phyloP scores from a whole-genome alignment of 805 yeast species.

The Spathaspora sp. region DNA sequence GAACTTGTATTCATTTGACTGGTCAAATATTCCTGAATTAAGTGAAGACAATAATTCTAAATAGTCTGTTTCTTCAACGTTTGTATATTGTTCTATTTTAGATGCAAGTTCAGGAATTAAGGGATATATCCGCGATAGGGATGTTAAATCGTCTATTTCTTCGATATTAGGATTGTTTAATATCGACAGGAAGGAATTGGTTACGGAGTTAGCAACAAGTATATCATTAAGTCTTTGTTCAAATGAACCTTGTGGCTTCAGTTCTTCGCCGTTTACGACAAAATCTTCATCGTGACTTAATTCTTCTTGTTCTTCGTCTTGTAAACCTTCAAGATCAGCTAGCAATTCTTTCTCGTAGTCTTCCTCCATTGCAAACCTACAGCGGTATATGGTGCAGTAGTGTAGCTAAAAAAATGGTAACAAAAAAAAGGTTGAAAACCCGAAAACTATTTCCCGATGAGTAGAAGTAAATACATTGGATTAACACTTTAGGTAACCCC shows the following conservation, averaged over 20 bases:
- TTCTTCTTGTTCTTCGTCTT: constrained; percentile 13
- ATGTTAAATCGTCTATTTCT: constrained; percentile 15
- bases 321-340: constrained; percentile 36
- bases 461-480: background rate
- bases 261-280: background rate
- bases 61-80: constrained; percentile 24
- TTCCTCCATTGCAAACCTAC: constrained; percentile 5
- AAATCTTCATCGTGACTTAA: constrained; percentile 7
- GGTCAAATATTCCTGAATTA: constrained; percentile 17
- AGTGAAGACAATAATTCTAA: constrained; percentile 27
- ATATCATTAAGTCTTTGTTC: constrained; percentile 13
- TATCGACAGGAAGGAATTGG: constrained; percentile 11
- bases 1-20: constrained; percentile 43
- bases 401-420: background rate
- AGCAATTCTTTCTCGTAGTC: constrained; percentile 41
- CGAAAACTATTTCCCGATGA: background rate
- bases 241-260: constrained; percentile 6
- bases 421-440: no score
- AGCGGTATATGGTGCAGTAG: background rate
- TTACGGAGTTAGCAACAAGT: constrained; percentile 2
- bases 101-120: constrained; percentile 20
- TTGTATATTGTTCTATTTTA: constrained; percentile 16
- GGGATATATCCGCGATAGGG: constrained; percentile 19
- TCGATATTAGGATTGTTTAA: constrained; percentile 18
- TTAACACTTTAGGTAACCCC: background rate